phyloP scores from a whole-genome alignment of 495 filamentous ascomycete genomes.

The Penicillium soppii region DNA sequence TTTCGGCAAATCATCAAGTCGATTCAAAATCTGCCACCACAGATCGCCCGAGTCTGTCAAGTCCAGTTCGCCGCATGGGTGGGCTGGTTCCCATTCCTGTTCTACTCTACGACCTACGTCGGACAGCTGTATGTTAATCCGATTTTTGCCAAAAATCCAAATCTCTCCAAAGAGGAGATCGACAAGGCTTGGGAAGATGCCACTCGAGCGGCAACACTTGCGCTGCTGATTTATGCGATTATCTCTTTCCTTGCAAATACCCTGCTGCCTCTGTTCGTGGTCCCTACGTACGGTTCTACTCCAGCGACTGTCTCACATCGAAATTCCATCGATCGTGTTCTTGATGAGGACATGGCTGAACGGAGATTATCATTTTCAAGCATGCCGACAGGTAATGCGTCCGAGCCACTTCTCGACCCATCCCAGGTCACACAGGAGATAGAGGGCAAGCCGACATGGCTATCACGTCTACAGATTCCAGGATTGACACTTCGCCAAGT shows the following conservation, averaged over 20 bases:
- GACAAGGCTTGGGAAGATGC: constrained; percentile 77
- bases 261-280: constrained; percentile 77
- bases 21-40: constrained; percentile 70
- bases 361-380: constrained; percentile 34
- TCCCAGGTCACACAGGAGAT: background rate
- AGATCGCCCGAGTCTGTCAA: constrained; percentile 78
- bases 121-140: constrained; percentile 87
- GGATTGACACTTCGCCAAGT: constrained; percentile 81
- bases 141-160: constrained; percentile 68
- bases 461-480: constrained; percentile 65
- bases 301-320: constrained; percentile 2
- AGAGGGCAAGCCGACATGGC: constrained; percentile 27
- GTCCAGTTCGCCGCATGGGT: constrained; percentile 91
- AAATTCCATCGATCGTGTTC: background rate
- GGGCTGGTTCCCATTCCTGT: constrained; percentile 93
- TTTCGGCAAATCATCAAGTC: constrained; percentile 76
- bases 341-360: constrained; percentile 15
- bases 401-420: constrained; percentile 30
- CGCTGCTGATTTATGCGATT: constrained; percentile 82
- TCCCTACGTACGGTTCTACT: constrained; percentile 60
- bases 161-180: constrained; percentile 72
- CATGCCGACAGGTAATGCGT: constrained; percentile 23
- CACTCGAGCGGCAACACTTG: constrained; percentile 79
- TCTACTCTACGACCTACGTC: constrained; percentile 89
- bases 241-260: constrained; percentile 77